phyloP scores from a whole-genome alignment of 2,329 filamentous ascomycete genomes.

The Microdochium trichocladiopsis region DNA sequence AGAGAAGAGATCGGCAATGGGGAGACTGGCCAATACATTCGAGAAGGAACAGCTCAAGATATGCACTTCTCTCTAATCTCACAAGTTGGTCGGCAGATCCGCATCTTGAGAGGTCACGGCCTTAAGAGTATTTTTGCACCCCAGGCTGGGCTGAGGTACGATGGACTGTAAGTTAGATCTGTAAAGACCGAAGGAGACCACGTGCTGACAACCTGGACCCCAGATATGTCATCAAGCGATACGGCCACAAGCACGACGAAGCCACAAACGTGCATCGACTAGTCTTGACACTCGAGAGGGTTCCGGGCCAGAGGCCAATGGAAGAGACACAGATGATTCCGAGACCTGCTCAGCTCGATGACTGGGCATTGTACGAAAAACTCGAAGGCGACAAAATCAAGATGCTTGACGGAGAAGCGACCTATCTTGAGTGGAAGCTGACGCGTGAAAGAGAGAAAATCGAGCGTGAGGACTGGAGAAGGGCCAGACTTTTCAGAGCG shows the following conservation, averaged over 20 bases:
- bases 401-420: slow-evolving; percentile 27
- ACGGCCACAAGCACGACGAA: slow-evolving; percentile 33
- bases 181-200: background rate
- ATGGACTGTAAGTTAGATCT: slow-evolving; percentile 41
- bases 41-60: slow-evolving; percentile 32
- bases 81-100: slow-evolving; percentile 39
- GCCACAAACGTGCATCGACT: slow-evolving; percentile 32
- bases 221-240: slow-evolving; percentile 43
- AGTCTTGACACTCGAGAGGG: slow-evolving; percentile 37
- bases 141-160: slow-evolving; percentile 45
- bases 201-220: background rate
- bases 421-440: slow-evolving; percentile 33
- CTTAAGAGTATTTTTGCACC: slow-evolving; percentile 46
- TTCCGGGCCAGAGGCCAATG: slow-evolving; percentile 31
- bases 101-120: slow-evolving; percentile 43
- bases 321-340: slow-evolving; percentile 37
- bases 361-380: slow-evolving; percentile 45
- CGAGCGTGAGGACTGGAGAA: slow-evolving; percentile 6
- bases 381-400: slow-evolving; percentile 34
- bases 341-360: slow-evolving; percentile 46
- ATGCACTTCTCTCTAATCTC: slow-evolving; percentile 42
- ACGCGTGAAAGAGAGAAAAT: slow-evolving; percentile 19
- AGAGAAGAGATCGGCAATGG: slow-evolving; percentile 33
- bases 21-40: slow-evolving; percentile 32
- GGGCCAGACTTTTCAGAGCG: background rate